phyloP scores from a whole-genome alignment of 495 filamentous ascomycete species.

The Penicillium diatomitis region DNA sequence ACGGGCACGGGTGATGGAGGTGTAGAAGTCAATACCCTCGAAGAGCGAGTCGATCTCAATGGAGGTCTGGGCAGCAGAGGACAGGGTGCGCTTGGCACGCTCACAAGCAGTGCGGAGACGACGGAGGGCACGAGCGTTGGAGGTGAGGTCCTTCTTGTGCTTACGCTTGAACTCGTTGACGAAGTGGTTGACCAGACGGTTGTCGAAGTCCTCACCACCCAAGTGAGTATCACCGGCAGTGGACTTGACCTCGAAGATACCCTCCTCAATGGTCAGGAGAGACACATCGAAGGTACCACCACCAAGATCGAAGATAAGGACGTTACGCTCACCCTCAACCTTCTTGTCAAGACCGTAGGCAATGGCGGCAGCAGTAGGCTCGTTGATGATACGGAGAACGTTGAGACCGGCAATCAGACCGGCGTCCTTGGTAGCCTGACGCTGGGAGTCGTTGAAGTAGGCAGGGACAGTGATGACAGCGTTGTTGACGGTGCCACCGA shows the following conservation, averaged over 20 bases:
- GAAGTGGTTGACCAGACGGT: conserved; percentile 94
- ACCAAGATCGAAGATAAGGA: conserved; percentile 98
- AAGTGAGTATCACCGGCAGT: conserved; percentile 98
- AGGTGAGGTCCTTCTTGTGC: conserved; percentile 71
- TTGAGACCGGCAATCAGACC: conserved; percentile 96
- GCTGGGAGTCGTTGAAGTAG: conserved; percentile 99
- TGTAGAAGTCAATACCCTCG: conserved; percentile 97
- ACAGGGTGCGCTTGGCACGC: conserved; percentile 97
- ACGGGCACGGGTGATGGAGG: conserved; percentile 96
- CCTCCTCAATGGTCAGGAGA: conserved; percentile 95
- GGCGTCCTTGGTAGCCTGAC: conserved; percentile 97
- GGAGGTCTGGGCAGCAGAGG: conserved; percentile 91
- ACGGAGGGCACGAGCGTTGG: conserved; percentile 92
- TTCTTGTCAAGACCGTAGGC: conserved; percentile 82
- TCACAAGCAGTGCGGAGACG: conserved; percentile 98
- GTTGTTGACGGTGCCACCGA: conserved; percentile 95
- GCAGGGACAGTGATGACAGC: conserved; percentile 96
- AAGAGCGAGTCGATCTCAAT: conserved; percentile 99
- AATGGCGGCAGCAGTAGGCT: conserved; percentile 86
- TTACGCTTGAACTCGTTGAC: conserved; percentile 88
- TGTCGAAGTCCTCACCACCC: conserved; percentile 99
- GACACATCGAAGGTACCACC: conserved; percentile 99
- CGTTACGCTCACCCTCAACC: conserved; percentile 91
- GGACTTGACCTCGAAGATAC: conserved; percentile 98
- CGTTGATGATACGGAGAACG: conserved; percentile 99